phyloP scores from a whole-genome alignment of 805 yeast species.

The Monosporozyma siamensis region DNA sequence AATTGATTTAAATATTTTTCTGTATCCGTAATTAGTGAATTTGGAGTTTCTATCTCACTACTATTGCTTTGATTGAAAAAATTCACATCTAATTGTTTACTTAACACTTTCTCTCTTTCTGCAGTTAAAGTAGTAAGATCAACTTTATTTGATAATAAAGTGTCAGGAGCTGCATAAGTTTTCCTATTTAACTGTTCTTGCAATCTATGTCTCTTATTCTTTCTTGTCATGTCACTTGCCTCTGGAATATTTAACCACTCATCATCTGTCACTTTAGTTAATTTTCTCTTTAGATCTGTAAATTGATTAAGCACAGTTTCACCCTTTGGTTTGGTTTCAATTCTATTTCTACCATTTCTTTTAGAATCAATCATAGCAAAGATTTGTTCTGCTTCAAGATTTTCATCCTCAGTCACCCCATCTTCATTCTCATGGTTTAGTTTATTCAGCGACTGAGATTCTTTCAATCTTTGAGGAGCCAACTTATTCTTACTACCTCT shows the following conservation, averaged over 20 bases:
- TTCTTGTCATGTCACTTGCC: conserved; percentile 75
- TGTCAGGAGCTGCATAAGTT: conserved; percentile 77
- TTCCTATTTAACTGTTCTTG: conserved; percentile 55
- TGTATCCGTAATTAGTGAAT: conserved; percentile 24
- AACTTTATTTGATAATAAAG: conserved; percentile 38
- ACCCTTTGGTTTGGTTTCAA: not conserved
- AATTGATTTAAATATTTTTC: conserved; percentile 37
- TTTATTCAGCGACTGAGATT: conserved; percentile 12
- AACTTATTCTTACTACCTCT: conserved; percentile 38
- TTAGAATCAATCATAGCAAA: conserved; percentile 60
- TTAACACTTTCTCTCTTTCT: conserved; percentile 55
- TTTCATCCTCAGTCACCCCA: conserved; percentile 38
- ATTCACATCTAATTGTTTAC: conserved; percentile 41
- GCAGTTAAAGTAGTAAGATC: conserved; percentile 45
- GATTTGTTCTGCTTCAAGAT: conserved; percentile 63
- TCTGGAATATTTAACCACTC: conserved; percentile 84
- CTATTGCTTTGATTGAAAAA: conserved; percentile 10
- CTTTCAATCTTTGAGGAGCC: conserved; percentile 21
- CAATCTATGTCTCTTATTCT: conserved; percentile 62
- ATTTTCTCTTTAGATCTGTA: conserved; percentile 54
- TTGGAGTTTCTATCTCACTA: conserved; percentile 15
- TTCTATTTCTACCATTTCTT: conserved; percentile 26
- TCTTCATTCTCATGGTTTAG: conserved; percentile 11
- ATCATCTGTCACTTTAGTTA: conserved; percentile 49
- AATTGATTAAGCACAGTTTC: conserved; percentile 32